Evolutionary conservation across 2,329 filamentous ascomycete species (phyloP), one percentile per base, ranked within the genome.

Genomic region (Pyricularia sp.): DNA sequence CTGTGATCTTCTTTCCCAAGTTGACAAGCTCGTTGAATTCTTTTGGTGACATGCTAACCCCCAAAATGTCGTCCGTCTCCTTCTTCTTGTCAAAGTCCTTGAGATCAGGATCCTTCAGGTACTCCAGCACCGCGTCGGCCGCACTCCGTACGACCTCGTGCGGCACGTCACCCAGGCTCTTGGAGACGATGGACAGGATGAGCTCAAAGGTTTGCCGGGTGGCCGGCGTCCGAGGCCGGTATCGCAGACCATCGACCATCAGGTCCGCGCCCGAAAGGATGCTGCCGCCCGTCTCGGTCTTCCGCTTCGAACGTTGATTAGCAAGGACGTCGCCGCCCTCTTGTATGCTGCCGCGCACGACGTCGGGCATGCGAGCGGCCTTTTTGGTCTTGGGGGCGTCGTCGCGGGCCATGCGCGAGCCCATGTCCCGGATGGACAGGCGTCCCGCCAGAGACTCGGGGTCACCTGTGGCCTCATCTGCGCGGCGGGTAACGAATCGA

Each of bases 51-150:
- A 97, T 87, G 0, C 89, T 88, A 50, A 86, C 86, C n/a, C 94
- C 95, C 61, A 99, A 80, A 70, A 98, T 88, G 72, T 98, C 95
- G 74, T 99, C 95, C 63, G 98, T 88, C 78, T 97, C 93, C 80
- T 94, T 97, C 83, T 99, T 99, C 84, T 96, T 97, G 78, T 99
- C 95, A 70, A 97, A 92, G 77, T 99, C 95, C 79, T 98, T 98
- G 82, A 97, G 83, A 71, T 94, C 91, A 71, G 97, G 94, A 74
- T 98, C 94, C 79, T 99, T 99, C 64, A 99, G 83, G 71, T 91
- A 93, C 77, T 99, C 95, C 68, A 99, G 79, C 2, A 94, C 89
- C 3, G 92, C 93, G 78, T 99, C 95, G 17, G 95, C 94, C 20
- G 95, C 96, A 79, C 95, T 99, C 73, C 93, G 88, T 64, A 97